Conservation (phyloP, 2,329 filamentous ascomycete genomes). For the Aspergillus novofumigatus region DNA sequence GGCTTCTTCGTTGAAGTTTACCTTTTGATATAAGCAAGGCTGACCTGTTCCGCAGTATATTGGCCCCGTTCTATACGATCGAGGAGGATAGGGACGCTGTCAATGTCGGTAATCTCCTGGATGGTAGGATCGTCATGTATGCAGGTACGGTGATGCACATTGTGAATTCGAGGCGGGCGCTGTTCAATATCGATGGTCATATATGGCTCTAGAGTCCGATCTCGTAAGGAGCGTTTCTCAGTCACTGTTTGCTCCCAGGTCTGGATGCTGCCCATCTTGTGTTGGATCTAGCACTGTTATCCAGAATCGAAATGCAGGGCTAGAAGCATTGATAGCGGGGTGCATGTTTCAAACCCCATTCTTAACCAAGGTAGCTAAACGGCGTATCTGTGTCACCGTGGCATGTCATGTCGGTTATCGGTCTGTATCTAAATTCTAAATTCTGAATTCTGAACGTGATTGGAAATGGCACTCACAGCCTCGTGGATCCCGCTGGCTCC, state of each 20-base stretch:
- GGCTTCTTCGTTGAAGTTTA: conserved; percentile 10
- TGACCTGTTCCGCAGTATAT: conserved; percentile 27
- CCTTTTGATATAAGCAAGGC: conserved; percentile 32
- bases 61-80: conserved; percentile 18
- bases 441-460: no score
- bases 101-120: conserved; percentile 31
- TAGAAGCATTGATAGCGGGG: not conserved
- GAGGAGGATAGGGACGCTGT: conserved; percentile 20
- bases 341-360: not conserved
- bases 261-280: conserved; percentile 19
- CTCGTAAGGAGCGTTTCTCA: conserved; percentile 23
- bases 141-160: conserved; percentile 21
- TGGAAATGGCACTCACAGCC: not conserved
- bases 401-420: not conserved
- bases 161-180: conserved; percentile 19
- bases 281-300: not conserved
- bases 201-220: conserved; percentile 26
- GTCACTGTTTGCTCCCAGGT: conserved; percentile 29
- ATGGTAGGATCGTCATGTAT: conserved; percentile 18
- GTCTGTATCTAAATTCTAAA: no score
- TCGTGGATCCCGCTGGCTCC: not conserved
- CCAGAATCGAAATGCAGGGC: not conserved
- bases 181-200: conserved; percentile 21
- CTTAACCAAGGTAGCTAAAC: not conserved
- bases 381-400: not conserved